phyloP scores from a whole-genome alignment of 2,329 filamentous ascomycete genomes.

The Fusarium sulawesiense region DNA sequence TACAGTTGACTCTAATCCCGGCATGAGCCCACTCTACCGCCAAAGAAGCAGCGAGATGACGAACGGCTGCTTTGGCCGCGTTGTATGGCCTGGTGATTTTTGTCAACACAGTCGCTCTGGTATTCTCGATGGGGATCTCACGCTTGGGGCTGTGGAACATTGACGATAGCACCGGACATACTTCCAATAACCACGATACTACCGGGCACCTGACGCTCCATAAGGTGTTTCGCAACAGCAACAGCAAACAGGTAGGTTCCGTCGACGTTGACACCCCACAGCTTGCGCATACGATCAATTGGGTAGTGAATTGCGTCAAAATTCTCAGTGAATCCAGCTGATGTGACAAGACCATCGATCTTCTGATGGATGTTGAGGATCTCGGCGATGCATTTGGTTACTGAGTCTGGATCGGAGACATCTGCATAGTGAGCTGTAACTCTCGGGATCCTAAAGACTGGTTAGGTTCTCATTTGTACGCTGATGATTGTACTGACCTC shows the following conservation, averaged over 20 bases:
- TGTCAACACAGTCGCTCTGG: no score
- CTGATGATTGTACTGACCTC: no score
- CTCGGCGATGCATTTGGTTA: conserved; percentile 76
- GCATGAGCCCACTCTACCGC: conserved; percentile 93
- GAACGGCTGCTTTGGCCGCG: conserved; percentile 88
- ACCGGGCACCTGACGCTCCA: conserved; percentile 80
- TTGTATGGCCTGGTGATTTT: conserved; percentile 77
- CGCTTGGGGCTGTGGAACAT: conserved; percentile 92
- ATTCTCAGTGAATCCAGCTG: conserved; percentile 95
- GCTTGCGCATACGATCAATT: conserved; percentile 88
- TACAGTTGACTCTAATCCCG: conserved; percentile 92
- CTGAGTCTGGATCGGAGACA: conserved; percentile 83
- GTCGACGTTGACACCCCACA: conserved; percentile 92
- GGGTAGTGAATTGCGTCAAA: conserved; percentile 91
- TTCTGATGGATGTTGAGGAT: conserved; percentile 70
- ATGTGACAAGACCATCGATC: conserved; percentile 94
- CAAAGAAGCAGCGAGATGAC: conserved; percentile 85
- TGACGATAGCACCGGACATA: conserved; percentile 94
- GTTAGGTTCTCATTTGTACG: no score
- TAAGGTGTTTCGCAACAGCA: conserved; percentile 85
- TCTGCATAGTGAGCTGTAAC: conserved; percentile 92
- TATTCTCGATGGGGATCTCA: conserved; percentile 52
- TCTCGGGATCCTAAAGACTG: no score
- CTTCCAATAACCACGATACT: conserved; percentile 94
- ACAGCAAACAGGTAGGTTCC: conserved; percentile 91